Evolutionary conservation across 2,329 filamentous ascomycete species (phyloP).

Genomic region (Bretziella fagacearum): DNA sequence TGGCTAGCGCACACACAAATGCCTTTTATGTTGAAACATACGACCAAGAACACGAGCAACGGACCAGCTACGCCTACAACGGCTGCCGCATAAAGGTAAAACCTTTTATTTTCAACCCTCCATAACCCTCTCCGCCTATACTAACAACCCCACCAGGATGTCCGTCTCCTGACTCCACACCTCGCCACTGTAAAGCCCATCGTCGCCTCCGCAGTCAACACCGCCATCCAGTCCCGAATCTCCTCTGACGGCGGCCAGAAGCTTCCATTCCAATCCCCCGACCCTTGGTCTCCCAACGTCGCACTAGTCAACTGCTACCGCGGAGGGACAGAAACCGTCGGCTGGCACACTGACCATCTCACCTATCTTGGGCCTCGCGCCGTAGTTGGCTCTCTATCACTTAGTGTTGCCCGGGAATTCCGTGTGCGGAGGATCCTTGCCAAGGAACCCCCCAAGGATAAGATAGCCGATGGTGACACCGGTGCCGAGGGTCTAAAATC

Average conservation of each 20-base stretch:
- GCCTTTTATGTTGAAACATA: slow-evolving; percentile 66
- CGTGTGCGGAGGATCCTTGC: slow-evolving; percentile 63
- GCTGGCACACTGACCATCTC: slow-evolving; percentile 82
- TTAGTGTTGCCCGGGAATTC: slow-evolving; percentile 88
- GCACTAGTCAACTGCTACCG: slow-evolving; percentile 92
- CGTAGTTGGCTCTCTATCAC: slow-evolving; percentile 74
- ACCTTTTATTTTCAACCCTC: background rate
- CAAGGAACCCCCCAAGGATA: slow-evolving; percentile 28
- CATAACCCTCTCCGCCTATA: too few species aligned
- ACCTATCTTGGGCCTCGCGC: slow-evolving; percentile 83
- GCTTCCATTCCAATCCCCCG: slow-evolving; percentile 59
- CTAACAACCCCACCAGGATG: slow-evolving; percentile 33
- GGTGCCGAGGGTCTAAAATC: background rate
- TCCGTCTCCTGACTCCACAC: slow-evolving; percentile 58
- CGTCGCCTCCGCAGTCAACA: slow-evolving; percentile 62
- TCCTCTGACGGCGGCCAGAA: slow-evolving; percentile 49
- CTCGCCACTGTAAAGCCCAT: slow-evolving; percentile 51
- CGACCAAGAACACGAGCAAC: slow-evolving; percentile 52
- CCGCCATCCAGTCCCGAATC: slow-evolving; percentile 57
- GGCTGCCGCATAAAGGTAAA: slow-evolving; percentile 50
- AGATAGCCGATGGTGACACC: background rate
- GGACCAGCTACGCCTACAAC: slow-evolving; percentile 72
- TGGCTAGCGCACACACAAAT: slow-evolving; percentile 68
- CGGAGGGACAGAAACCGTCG: slow-evolving; percentile 65
- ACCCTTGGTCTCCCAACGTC: slow-evolving; percentile 67